These are phyloP conservation scores for Yamadazyma siamensis DNA, from an alignment of 1,139 yeast genomes.

Conservation along the genomic window DNA sequence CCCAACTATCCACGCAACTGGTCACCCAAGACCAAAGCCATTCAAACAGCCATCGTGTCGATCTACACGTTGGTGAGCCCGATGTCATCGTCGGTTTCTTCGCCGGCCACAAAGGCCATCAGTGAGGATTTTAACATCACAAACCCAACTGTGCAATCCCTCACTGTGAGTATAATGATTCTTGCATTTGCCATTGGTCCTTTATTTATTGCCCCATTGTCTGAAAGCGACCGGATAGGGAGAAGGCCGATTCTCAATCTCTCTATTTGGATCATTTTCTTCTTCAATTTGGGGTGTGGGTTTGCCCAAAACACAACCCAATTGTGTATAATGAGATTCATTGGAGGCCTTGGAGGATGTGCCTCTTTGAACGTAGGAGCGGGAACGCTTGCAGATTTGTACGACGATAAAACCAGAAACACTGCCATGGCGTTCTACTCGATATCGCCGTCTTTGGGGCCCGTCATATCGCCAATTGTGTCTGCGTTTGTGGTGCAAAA, in stretches of 20 bases:
- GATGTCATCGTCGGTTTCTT: constrained; percentile 54
- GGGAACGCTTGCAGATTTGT: constrained; percentile 64
- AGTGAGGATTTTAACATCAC: constrained; percentile 39
- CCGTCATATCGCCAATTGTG: constrained; percentile 34
- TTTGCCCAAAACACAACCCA: constrained; percentile 51
- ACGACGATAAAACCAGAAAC: constrained; percentile 48
- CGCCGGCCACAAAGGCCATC: constrained; percentile 54
- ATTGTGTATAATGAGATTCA: constrained; percentile 53
- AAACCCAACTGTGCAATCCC: constrained; percentile 35
- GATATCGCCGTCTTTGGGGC: constrained; percentile 50
- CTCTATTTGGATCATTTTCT: constrained; percentile 48
- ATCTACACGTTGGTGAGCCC: constrained; percentile 55
- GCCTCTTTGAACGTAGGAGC: constrained; percentile 72
- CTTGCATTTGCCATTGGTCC: constrained; percentile 66
- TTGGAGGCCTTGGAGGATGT: constrained; percentile 66
- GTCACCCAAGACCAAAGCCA: constrained; percentile 36
- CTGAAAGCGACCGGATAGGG: constrained; percentile 52
- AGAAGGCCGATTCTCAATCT: constrained; percentile 48
- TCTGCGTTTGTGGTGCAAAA: constrained; percentile 25
- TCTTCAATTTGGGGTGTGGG: constrained; percentile 60
- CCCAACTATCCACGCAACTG: constrained; percentile 63
- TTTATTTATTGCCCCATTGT: constrained; percentile 55
- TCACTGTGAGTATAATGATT: constrained; percentile 57
- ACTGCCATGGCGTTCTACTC: constrained; percentile 59
- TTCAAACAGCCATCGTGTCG: constrained; percentile 48